These are phyloP conservation scores for Zymoseptoria ardabiliae DNA, from an alignment of 2,329 filamentous ascomycete genomes.

Conservation along the genomic window DNA sequence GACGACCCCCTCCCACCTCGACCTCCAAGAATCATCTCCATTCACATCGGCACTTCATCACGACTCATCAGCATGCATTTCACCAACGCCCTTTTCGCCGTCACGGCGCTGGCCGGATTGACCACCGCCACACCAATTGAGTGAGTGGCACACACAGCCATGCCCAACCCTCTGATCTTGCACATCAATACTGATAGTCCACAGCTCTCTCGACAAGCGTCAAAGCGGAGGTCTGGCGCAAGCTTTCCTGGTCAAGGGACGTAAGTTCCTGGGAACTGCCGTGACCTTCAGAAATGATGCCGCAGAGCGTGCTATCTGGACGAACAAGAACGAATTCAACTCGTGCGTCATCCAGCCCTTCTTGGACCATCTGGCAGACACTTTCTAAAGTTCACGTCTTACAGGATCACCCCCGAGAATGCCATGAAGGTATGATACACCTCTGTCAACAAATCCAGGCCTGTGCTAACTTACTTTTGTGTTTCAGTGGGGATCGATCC, in stretches of 20 bases:
- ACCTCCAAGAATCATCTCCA: background rate
- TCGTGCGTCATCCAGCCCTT: background rate
- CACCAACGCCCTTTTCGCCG: background rate
- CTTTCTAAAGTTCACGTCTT: background rate
- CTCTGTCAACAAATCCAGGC: background rate
- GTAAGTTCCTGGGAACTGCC: background rate
- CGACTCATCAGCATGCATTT: background rate
- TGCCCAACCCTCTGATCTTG: background rate
- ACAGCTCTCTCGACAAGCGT: background rate
- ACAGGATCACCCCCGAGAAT: conserved; percentile 27
- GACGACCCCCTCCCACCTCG: background rate
- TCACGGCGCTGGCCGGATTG: background rate
- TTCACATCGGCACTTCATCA: background rate
- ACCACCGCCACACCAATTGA: background rate
- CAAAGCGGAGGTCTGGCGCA: background rate
- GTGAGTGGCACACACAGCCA: background rate
- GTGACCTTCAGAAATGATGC: background rate
- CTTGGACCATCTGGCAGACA: background rate
- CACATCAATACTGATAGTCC: background rate
- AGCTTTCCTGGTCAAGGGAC: background rate
- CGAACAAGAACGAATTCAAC: background rate
- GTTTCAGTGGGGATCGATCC: conserved; percentile 33
- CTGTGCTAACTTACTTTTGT: background rate
- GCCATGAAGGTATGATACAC: conserved; percentile 24
- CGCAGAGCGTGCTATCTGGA: background rate